phyloP scores from a whole-genome alignment of 139 green algal species.

The Auxenochlorella pyrenoidosa region DNA sequence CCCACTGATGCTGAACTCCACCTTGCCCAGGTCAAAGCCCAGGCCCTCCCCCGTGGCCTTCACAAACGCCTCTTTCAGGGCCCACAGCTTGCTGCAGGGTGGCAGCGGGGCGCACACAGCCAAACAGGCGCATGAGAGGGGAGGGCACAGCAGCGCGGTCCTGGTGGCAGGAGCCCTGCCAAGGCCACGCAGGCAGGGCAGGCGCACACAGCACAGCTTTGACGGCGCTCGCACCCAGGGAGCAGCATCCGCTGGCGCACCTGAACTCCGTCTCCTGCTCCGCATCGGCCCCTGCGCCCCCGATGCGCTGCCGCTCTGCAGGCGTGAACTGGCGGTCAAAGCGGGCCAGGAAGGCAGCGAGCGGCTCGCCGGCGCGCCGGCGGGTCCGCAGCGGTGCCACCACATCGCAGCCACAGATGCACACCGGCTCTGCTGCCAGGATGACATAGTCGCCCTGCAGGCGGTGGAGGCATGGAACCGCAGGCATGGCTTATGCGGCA shows the following conservation, averaged over 20 bases:
- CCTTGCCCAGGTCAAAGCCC: slow-evolving; percentile 70
- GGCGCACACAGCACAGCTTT: background rate
- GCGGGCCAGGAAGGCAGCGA: slow-evolving; percentile 28
- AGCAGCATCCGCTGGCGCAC: background rate
- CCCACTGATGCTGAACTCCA: slow-evolving; percentile 61
- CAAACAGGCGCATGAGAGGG: too few species aligned
- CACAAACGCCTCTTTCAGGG: slow-evolving; percentile 87
- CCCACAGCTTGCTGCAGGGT: slow-evolving; percentile 66
- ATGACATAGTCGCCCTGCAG: slow-evolving; percentile 80
- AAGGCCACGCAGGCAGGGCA: too few species aligned
- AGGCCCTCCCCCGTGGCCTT: slow-evolving; percentile 85
- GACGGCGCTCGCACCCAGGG: background rate
- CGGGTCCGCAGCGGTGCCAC: slow-evolving; percentile 67
- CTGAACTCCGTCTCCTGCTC: slow-evolving; percentile 66
- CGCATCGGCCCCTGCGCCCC: slow-evolving; percentile 24
- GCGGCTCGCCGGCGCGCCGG: background rate
- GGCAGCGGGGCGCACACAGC: background rate
- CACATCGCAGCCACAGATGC: slow-evolving; percentile 83
- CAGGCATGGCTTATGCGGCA: background rate
- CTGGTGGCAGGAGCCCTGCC: background rate
- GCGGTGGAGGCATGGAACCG: background rate
- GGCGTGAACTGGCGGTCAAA: slow-evolving; percentile 58
- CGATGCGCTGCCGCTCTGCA: slow-evolving; percentile 58
- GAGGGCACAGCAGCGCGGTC: background rate
- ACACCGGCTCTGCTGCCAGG: slow-evolving; percentile 74